These are phyloP conservation scores for Lactarius tabidus DNA, from an alignment of 768 basidiomycete species.

Conservation along the genomic window DNA sequence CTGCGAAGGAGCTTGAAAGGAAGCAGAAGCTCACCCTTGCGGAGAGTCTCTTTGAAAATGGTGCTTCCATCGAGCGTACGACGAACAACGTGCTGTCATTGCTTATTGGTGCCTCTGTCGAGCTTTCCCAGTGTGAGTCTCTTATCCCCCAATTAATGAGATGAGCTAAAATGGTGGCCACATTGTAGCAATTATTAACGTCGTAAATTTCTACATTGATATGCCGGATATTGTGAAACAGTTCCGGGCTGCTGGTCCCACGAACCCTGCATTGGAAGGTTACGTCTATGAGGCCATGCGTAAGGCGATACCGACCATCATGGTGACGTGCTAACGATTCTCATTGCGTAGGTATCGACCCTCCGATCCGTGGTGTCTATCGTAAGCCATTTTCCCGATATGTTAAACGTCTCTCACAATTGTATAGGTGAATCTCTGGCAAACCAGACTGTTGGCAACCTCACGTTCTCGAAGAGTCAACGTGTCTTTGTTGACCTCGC, in stretches of 20 bases:
- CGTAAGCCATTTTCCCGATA: constrained; percentile 39
- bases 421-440: constrained; percentile 44
- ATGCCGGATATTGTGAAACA: constrained; percentile 32
- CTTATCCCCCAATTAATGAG: constrained; percentile 42
- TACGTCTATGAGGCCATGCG: constrained; percentile 67
- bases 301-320: constrained; percentile 36
- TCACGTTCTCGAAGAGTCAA: constrained; percentile 44
- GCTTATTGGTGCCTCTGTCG: constrained; percentile 61
- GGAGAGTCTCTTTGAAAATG: constrained; percentile 54
- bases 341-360: constrained; percentile 54
- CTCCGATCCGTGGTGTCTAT: constrained; percentile 65
- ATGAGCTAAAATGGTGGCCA: constrained; percentile 34
- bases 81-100: constrained; percentile 72
- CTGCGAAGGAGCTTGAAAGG: constrained; percentile 44
- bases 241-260: constrained; percentile 36
- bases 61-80: constrained; percentile 54
- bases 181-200: constrained; percentile 55
- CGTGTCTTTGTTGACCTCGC: constrained; percentile 63
- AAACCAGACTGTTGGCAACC: constrained; percentile 42
- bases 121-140: constrained; percentile 54
- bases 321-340: constrained; percentile 1
- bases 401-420: neutral
- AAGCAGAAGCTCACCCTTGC: constrained; percentile 50
- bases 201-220: constrained; percentile 61
- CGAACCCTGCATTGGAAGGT: constrained; percentile 44